Evolutionary conservation across 1,284 basidiomycete genomes (phyloP).

Genomic region (Ustilago shanxiensis): DNA sequence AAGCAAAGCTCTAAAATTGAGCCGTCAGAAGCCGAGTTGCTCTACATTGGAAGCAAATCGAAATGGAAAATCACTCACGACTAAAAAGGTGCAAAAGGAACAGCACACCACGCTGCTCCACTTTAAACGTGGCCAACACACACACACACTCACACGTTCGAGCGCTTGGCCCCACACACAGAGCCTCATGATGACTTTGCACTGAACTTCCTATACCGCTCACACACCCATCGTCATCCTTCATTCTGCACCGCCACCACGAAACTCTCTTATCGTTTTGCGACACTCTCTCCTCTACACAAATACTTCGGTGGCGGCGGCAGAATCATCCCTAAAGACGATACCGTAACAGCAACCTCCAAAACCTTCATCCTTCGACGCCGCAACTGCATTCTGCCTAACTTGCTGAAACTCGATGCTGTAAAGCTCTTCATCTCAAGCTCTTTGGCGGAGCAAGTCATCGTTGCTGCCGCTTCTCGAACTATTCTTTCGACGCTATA

Average conservation of each 20-base stretch:
- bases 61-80: too few species aligned
- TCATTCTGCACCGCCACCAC: not conserved
- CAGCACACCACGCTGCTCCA: slow-evolving; percentile 16
- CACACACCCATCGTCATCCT: not conserved
- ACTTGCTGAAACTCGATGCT: slow-evolving; percentile 4
- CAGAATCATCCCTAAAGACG: too few species aligned
- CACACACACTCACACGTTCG: not conserved
- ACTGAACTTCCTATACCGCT: slow-evolving; percentile 1
- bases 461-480: not conserved
- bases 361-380: not conserved
- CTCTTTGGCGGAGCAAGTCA: not conserved
- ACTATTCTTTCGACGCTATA: not conserved
- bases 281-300: not conserved
- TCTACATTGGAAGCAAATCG: not conserved
- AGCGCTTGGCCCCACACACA: not conserved
- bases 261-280: not conserved
- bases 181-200: slow-evolving; percentile 19
- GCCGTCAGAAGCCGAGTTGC: not conserved
- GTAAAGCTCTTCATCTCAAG: not conserved
- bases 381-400: not conserved
- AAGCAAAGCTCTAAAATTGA: slow-evolving; percentile 4
- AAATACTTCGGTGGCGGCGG: not conserved
- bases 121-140: slow-evolving; percentile 21
- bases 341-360: not conserved
- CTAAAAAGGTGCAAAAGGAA: too few species aligned